Conservation (phyloP, 305 asterid genomes). For the Fraxinus velutina region DNA sequence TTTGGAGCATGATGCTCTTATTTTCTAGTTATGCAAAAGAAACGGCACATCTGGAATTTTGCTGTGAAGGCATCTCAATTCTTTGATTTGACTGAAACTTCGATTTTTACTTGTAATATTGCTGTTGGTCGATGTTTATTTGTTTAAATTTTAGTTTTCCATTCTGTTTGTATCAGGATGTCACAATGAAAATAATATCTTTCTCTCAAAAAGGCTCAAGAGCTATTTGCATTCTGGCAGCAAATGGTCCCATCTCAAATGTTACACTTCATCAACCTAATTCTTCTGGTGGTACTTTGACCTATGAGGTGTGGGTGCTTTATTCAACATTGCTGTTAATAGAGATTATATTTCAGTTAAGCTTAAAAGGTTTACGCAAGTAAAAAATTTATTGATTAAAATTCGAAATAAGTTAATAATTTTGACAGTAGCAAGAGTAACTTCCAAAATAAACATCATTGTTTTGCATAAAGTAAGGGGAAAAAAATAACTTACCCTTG, state of each 20-base stretch:
- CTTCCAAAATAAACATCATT: not conserved
- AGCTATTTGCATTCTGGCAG: conserved; percentile 88
- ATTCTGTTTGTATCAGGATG: conserved; percentile 51
- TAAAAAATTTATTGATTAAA: not conserved
- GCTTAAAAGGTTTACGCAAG: not conserved
- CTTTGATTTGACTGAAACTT: not conserved
- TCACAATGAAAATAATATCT: conserved; percentile 78
- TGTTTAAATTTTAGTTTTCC: conserved; percentile 1
- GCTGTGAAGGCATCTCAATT: not conserved
- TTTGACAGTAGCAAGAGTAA: not conserved
- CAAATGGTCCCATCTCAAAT: conserved; percentile 80
- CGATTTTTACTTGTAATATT: not conserved
- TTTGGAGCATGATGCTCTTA: not conserved
- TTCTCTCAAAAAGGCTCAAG: conserved; percentile 86
- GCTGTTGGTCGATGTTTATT: conserved; percentile 3
- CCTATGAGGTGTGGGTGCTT: conserved; percentile 64
- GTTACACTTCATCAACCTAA: conserved; percentile 81
- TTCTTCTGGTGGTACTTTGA: conserved; percentile 90
- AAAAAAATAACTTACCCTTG: not conserved
- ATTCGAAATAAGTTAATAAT: not conserved
- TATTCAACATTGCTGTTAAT: not conserved
- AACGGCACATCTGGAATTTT: not conserved
- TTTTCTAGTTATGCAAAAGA: not conserved
- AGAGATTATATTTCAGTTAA: not conserved
- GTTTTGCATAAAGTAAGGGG: not conserved